Evolutionary conservation across 352 stramenopile species (phyloP).

Genomic region (Globisporangium barbulae): DNA sequence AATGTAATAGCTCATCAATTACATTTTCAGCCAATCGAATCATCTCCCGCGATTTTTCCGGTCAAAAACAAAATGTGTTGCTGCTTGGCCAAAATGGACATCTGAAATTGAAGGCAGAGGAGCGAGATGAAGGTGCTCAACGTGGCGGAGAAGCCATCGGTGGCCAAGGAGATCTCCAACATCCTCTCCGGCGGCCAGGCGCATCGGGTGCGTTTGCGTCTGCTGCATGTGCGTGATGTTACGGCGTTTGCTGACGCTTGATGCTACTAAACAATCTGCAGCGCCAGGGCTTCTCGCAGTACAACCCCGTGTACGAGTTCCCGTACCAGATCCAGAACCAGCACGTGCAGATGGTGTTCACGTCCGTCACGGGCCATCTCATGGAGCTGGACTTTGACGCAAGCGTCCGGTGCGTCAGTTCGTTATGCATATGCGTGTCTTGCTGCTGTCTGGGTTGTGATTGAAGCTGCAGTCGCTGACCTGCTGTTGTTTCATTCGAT

Average conservation of each 20-base stretch:
- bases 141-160: conserved; percentile 99
- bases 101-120: conserved; percentile 5
- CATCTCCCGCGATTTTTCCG: not conserved
- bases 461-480: not conserved
- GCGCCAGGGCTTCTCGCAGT: conserved; percentile 73
- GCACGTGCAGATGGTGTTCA: conserved; percentile 90
- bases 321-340: conserved; percentile 81
- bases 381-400: conserved; percentile 96
- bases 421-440: not conserved
- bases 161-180: conserved; percentile 95
- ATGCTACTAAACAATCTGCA: conserved; percentile 18
- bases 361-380: conserved; percentile 97
- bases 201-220: conserved; percentile 47
- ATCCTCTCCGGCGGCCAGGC: conserved; percentile 86
- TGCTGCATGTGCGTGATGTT: not conserved
- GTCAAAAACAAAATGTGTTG: not conserved
- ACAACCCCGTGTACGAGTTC: conserved; percentile 93
- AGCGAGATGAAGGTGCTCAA: conserved; percentile 89
- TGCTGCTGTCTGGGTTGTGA: conserved; percentile 26
- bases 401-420: conserved; percentile 43
- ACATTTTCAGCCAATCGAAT: not conserved
- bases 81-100: conserved; percentile 11
- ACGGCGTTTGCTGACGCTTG: not conserved
- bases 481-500: not conserved
- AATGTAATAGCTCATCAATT: too few relatives aligned